These are phyloP conservation scores for Scheffersomyces ergatensis DNA, from an alignment of 805 yeast species.

Conservation along the genomic window DNA sequence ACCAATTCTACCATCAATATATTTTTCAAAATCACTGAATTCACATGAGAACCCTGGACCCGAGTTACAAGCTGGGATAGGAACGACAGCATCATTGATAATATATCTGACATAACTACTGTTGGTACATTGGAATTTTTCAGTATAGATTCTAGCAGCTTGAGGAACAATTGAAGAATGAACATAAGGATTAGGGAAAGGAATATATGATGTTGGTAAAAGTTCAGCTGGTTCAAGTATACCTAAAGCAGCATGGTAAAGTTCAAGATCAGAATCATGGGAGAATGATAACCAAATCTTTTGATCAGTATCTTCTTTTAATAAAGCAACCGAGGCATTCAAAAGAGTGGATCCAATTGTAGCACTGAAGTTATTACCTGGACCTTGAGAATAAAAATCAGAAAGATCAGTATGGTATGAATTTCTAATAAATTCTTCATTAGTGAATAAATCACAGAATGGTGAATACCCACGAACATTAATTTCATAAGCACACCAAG, in stretches of 20 bases:
- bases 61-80: conserved; percentile 27
- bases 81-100: conserved; percentile 40
- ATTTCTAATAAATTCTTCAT: conserved; percentile 61
- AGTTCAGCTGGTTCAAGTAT: conserved; percentile 41
- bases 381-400: conserved; percentile 61
- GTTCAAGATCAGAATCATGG: conserved; percentile 69
- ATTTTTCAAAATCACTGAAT: conserved; percentile 30
- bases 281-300: conserved; percentile 69
- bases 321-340: conserved; percentile 47
- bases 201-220: conserved; percentile 45
- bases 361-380: conserved; percentile 57
- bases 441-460: conserved; percentile 67
- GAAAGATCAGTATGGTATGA: conserved; percentile 60
- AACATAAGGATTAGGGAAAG: conserved; percentile 47
- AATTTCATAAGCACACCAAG: conserved; percentile 72
- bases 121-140: conserved; percentile 30
- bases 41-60: conserved; percentile 46
- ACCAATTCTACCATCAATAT: conserved; percentile 24
- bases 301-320: conserved; percentile 38
- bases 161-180: conserved; percentile 38
- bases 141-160: conserved; percentile 38
- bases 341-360: conserved; percentile 59
- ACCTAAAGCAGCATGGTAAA: conserved; percentile 65
- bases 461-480: conserved; percentile 66
- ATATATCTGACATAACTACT: conserved; percentile 35